These are phyloP conservation scores for Vicia faba DNA, from an alignment of 306 rosid genomes.

Conservation along the genomic window DNA sequence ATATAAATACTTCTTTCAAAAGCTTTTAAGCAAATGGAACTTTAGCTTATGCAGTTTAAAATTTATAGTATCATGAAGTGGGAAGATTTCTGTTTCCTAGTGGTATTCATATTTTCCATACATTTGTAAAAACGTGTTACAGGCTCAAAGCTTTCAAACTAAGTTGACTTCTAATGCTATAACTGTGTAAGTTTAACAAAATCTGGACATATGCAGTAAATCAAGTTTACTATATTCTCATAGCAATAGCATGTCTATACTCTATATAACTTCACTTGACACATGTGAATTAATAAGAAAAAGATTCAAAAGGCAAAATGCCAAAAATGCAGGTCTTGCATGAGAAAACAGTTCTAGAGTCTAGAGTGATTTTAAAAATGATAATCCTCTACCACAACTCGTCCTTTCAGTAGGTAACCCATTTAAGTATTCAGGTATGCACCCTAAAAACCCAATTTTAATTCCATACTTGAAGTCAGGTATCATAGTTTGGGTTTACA, in stretches of 20 bases:
- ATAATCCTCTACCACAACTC: not conserved
- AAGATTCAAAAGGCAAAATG: not conserved
- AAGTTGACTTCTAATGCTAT: not conserved
- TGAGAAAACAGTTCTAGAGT: not conserved
- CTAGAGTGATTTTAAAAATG: not conserved
- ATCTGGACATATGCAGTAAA: not conserved
- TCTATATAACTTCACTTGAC: not conserved
- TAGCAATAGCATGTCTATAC: not conserved
- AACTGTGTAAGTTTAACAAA: not conserved
- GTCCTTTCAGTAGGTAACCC: slow-evolving; percentile 8
- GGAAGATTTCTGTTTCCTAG: not conserved
- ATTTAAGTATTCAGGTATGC: not conserved
- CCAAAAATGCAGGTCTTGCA: not conserved
- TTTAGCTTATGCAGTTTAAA: not conserved
- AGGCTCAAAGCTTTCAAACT: not conserved
- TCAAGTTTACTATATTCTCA: not conserved
- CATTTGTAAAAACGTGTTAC: not conserved
- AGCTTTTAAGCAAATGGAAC: not conserved
- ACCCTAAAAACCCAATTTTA: not conserved
- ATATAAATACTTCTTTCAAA: not conserved
- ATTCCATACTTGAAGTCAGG: not conserved
- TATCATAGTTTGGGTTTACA: too few species aligned
- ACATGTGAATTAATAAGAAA: not conserved
- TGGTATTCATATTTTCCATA: not conserved
- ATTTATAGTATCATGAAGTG: too few species aligned